Evolutionary conservation across 768 basidiomycete genomes (phyloP), one percentile per base, ranked within the genome.

Genomic region (Xerocomus brunneocitrinus): DNA sequence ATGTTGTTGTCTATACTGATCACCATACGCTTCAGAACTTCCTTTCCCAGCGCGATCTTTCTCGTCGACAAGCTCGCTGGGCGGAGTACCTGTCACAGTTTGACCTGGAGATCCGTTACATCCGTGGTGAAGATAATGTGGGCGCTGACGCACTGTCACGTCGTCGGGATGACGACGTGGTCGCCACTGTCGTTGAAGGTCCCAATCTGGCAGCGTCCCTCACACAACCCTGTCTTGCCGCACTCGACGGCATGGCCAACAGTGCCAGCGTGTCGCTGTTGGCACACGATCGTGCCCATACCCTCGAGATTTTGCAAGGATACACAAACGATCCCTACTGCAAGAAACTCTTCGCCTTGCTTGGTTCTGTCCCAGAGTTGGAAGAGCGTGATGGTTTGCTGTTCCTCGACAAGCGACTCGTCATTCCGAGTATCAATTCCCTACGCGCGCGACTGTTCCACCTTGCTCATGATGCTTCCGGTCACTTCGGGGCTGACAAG

Each of bases 71-170:
- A 32, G 67, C 67, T 0, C 56, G 69, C 0, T 78, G 77, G 78
- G 72, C 4, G 68, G 77, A 51, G 7, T 69, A 71, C 22, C 53
- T 81, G 0, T 50, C 58, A 0, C 59, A 71, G 16, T 80, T 75
- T 51, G 68, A 78, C 38, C n/a, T 51, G 7, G 12, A 28, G 0
- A 55, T 51, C 30, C 49, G 0, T 1, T 61, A 39, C 49, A 49
- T 44, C 63, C 46, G 59, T 0, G 78, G 77, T 0, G 58, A 60
- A 0, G 65, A 71, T 12, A 61, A 59, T 12, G 10, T 67, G 0
- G 54, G 74, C 0, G 68, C 73, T 0, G 76, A 80, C 59, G 69
- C 74, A 0, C 57, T 80, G 5, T 79, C 75, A 0, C 30, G 28
- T 31, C 35, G 14, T 5, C 3, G 2, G 22, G 34, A 43, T 36